Base-by-base conservation (phyloP, 2,329 filamentous ascomycete genomes). In the Xylariaceae sp. region DNA sequence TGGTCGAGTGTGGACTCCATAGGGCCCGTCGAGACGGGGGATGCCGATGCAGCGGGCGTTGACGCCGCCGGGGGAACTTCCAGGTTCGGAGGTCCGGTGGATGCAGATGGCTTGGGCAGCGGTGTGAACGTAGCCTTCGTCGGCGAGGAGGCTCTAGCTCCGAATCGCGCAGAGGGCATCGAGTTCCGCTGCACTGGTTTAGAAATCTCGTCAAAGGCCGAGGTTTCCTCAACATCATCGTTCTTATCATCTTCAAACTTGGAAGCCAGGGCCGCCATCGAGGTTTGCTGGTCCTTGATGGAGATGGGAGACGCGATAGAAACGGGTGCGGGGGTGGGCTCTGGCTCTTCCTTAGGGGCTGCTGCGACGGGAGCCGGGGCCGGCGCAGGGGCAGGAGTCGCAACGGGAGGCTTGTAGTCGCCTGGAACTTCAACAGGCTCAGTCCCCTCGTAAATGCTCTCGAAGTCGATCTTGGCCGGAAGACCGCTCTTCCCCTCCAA, bases 391-490 rank as follows among this genome's bases (percentile, higher is more conserved):
- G 23, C 23, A 5, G 23, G 23, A 1, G 74, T 73, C 53, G 77
- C 73, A 61, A 77, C 72, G 8, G 81, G 75, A 23, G 87, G 78
- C 73, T 87, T 88, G 73, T 85, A 86, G 67, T 89, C 85, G 5
- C 86, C 78, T 4, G 88, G 72, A 15, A 96, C 82, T 76, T 96
- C 91, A 67, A 89, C 85, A 3, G 91, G 86, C 4, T 87, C 88
- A 63, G 84, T 84, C 57, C 92, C 92, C 47, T 96, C 91, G 74
- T 95, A 97, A 52, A 97, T 75, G 68, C 89, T 92, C 75, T 95
- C 92, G 68, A 99, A 84, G 66, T 94, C 93, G 71, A 99, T 92
- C 82, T 96, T 97, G 61, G 92, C 82, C 6, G 94, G 92, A 48
- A 95, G 75, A 6, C 80, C 91, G 13, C 88, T 88, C 78, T 96